phyloP scores from a whole-genome alignment of 768 basidiomycete species.

The Boletus eberwhitei region DNA sequence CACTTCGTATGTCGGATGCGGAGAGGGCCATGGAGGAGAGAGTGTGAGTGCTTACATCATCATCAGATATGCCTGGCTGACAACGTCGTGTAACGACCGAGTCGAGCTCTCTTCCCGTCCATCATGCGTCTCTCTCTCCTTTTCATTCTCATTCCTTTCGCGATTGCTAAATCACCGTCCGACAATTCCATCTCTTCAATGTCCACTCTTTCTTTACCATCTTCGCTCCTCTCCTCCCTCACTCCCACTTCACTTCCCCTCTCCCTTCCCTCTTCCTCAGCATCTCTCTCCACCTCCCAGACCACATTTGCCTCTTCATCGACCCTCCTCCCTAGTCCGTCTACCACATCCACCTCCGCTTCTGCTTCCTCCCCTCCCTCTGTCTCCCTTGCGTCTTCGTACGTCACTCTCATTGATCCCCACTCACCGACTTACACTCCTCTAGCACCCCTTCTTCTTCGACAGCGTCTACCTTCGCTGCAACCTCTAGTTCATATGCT shows the following conservation, averaged over 20 bases:
- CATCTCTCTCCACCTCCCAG: not conserved
- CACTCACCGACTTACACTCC: not conserved
- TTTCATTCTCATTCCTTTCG: not conserved
- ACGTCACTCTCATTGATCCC: constrained; percentile 1
- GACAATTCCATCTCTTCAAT: not conserved
- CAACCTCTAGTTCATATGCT: not conserved
- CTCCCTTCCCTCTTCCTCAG: not conserved
- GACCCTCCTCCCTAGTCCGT: not conserved
- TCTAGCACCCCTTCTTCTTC: constrained; percentile 1
- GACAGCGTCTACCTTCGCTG: not conserved
- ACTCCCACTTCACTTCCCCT: not conserved
- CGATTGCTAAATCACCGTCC: not conserved
- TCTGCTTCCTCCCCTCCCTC: not conserved
- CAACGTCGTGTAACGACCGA: not conserved
- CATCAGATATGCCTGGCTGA: not conserved
- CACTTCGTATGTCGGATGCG: constrained; percentile 81
- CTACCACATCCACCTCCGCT: not conserved
- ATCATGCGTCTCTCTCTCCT: not conserved
- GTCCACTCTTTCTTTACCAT: not conserved
- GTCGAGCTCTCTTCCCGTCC: too few relatives aligned
- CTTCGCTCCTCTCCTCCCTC: not conserved
- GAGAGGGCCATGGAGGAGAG: constrained; percentile 52
- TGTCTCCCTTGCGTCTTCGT: not conserved
- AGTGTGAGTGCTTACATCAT: not conserved
- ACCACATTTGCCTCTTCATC: not conserved